These are phyloP conservation scores for Aspergillus spinulosporus DNA, from an alignment of 2,329 filamentous ascomycete genomes.

Conservation along the genomic window DNA sequence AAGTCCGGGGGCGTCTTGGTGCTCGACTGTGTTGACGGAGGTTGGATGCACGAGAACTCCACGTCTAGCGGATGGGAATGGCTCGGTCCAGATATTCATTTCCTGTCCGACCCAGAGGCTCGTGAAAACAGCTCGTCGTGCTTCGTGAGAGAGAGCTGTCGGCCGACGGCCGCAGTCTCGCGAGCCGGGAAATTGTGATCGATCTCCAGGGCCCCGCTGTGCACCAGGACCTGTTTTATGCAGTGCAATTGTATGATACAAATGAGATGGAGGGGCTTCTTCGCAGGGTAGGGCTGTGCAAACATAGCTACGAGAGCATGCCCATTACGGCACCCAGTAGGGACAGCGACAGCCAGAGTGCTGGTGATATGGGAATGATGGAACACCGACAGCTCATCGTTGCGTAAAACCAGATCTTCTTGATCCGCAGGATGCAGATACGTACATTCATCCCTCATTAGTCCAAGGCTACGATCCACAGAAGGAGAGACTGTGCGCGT, in stretches of 20 bases:
- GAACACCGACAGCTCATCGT: neutral
- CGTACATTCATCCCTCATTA: neutral
- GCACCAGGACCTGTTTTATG: neutral
- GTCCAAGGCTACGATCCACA: neutral
- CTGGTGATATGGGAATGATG: constrained; percentile 1
- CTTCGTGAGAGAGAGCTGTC: neutral
- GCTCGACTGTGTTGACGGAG: neutral
- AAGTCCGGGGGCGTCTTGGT: neutral
- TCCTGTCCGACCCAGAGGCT: neutral
- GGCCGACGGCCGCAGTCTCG: neutral
- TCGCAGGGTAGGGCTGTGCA: neutral
- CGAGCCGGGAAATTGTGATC: neutral
- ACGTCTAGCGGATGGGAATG: neutral
- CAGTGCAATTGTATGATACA: neutral
- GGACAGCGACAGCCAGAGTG: neutral
- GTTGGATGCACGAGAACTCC: neutral
- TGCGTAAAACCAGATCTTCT: neutral
- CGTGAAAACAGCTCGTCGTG: neutral
- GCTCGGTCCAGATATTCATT: neutral
- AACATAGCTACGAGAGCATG: neutral
- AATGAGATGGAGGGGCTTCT: neutral
- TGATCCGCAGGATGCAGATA: neutral
- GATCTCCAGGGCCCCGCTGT: neutral
- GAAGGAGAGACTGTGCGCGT: neutral
- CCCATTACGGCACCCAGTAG: neutral